Conservation (phyloP, 192 early-diverging fungal species). For the Spizellomyces punctatus region DNA sequence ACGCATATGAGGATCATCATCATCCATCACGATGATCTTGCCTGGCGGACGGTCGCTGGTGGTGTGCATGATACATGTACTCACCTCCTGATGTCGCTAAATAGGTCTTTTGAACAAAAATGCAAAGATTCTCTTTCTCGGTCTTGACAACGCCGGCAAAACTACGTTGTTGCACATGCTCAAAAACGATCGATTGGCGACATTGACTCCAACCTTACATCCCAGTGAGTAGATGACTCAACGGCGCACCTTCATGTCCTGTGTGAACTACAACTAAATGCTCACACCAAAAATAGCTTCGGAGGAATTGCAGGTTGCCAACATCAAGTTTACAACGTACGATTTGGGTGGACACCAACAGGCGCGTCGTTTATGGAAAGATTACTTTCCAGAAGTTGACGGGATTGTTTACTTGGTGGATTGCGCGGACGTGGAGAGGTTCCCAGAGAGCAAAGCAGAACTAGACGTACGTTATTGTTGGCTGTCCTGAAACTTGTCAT, state of each 20-base stretch:
- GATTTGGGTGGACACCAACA: constrained; percentile 97
- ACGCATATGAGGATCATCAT: not conserved
- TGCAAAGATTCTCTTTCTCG: constrained; percentile 98
- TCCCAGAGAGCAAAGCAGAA: constrained; percentile 91
- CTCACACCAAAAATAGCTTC: constrained; percentile 61
- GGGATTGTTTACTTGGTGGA: constrained; percentile 99
- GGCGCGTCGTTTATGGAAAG: constrained; percentile 97
- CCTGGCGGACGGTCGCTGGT: not conserved
- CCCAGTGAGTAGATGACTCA: constrained; percentile 72
- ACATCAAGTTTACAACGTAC: constrained; percentile 96
- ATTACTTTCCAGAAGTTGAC: constrained; percentile 98
- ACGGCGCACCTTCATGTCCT: constrained; percentile 6
- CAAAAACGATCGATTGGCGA: constrained; percentile 97
- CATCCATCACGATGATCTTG: not conserved
- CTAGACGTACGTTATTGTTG: constrained; percentile 71
- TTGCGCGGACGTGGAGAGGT: constrained; percentile 79
- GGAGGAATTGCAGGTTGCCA: constrained; percentile 96
- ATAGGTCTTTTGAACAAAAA: constrained; percentile 98
- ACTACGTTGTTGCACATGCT: constrained; percentile 99
- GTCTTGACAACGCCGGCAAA: constrained; percentile 98
- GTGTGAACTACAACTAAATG: not conserved
- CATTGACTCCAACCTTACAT: constrained; percentile 93
- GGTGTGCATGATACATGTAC: not conserved
- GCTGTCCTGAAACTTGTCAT: not conserved
- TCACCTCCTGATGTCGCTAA: not conserved